Evolutionary conservation across 1,284 basidiomycete species (phyloP), one percentile per base, ranked within the genome.

Genomic region (Sutorius eximius): DNA sequence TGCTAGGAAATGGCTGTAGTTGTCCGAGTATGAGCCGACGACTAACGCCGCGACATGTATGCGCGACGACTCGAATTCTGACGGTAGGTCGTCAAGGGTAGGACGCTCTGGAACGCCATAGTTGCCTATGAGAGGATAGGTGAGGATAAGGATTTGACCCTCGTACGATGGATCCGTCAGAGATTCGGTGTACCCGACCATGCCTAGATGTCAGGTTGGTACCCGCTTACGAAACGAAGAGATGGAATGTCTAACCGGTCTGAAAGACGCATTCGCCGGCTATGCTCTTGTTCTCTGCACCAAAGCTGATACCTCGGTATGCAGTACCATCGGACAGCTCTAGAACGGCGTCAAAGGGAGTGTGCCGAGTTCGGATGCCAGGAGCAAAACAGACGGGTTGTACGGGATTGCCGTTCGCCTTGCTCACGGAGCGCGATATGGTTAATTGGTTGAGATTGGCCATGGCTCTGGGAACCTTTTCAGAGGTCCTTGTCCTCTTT

Each of bases 231-330:
- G 29, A 48, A 29, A 56, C 20, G 51, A 60, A 44, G 32, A 46
- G 37, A 47, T 49, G 38, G 52, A 51, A 58, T 55, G 54, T 73
- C 89, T 74, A 69, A 97, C 96, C 96, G 52, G 97, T 99, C 79
- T 98, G 96, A 79, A 99, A 99, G 70, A 99, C 97, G 73, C 96
- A 98, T 83, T 99, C 97, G 65, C 97, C 97, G 20, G 95, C 83
- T 49, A 98, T 80, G 72, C 92, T 95, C 78, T 94, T 96, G 52
- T 83, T 84, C 65, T 91, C 81, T 3, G 94, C 94, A 66, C 97
- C 97, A 70, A 99, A 99, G 70, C 90, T 93, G 70, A 93, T 88
- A 46, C 97, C 97, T 53, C 87, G 81, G 67, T 87, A 93, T 1
- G 91, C 87, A 57, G 92, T 86, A 13, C 96, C 96, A 74, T 99